Conservation (phyloP, 2,329 filamentous ascomycete species). For the Phyllosticta capitalensis region DNA sequence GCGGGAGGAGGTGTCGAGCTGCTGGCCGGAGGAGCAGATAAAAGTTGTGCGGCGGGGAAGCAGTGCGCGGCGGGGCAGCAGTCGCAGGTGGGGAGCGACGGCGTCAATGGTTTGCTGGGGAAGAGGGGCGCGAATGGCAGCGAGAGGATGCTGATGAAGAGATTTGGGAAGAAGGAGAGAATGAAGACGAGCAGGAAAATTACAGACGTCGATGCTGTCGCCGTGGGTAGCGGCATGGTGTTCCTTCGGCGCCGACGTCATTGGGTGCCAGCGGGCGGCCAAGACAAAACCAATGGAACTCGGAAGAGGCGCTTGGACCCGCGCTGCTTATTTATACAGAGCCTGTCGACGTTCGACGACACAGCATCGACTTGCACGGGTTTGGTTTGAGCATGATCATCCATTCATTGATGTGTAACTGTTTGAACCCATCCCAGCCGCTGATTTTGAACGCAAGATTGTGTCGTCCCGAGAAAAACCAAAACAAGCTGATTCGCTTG, state of each 20-base stretch:
- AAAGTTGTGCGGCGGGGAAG: constrained; percentile 15
- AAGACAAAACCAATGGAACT: neutral
- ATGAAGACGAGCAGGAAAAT: constrained; percentile 41
- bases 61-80: constrained; percentile 24
- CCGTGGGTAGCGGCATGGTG: constrained; percentile 15
- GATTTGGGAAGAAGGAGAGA: constrained; percentile 40
- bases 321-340: neutral
- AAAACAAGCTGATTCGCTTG: neutral
- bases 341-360: neutral
- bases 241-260: constrained; percentile 7
- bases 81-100: constrained; percentile 20
- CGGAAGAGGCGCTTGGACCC: neutral
- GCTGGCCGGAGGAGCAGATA: constrained; percentile 6
- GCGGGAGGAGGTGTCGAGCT: constrained; percentile 21
- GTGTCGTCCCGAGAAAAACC: neutral
- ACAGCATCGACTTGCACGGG: too few relatives aligned
- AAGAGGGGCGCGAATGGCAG: constrained; percentile 29
- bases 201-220: constrained; percentile 30
- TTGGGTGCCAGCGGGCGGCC: neutral
- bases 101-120: constrained; percentile 16
- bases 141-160: constrained; percentile 32
- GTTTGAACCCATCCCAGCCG: neutral
- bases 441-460: neutral
- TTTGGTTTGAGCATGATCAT: neutral
- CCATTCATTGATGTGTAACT: neutral